These are phyloP conservation scores for Phyllostachys edulis DNA, from an alignment of 176 grass and related monocot species.

Conservation along the genomic window DNA sequence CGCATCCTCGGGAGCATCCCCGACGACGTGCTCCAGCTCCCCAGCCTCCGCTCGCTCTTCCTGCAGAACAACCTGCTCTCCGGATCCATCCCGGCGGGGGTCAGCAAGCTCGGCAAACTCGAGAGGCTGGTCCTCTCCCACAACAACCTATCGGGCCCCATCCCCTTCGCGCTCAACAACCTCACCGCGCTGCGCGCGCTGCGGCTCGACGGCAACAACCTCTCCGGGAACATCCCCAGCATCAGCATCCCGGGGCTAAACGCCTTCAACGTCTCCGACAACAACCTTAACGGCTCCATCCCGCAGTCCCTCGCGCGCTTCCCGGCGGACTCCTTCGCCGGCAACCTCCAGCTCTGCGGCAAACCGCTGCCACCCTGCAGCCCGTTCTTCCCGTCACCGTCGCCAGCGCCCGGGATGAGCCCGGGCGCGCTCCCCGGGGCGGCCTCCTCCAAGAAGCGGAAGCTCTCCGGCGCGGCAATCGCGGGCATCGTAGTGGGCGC, in stretches of 20 bases:
- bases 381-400: constrained; percentile 60
- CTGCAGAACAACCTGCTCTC: constrained; percentile 63
- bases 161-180: constrained; percentile 84
- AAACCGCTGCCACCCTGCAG: constrained; percentile 55
- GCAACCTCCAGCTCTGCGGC: constrained; percentile 72
- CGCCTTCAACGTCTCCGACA: constrained; percentile 75
- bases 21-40: constrained; percentile 48
- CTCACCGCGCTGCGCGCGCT: constrained; percentile 49
- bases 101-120: constrained; percentile 36
- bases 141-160: constrained; percentile 65
- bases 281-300: constrained; percentile 84
- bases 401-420: constrained; percentile 32
- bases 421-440: not conserved
- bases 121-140: constrained; percentile 61
- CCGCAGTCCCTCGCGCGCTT: constrained; percentile 58
- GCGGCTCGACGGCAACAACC: constrained; percentile 52
- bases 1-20: constrained; percentile 59
- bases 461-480: constrained; percentile 68
- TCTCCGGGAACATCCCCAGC: constrained; percentile 74
- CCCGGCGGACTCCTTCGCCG: constrained; percentile 50
- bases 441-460: constrained; percentile 33
- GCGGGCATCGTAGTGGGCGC: constrained; percentile 64
- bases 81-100: constrained; percentile 38
- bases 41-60: constrained; percentile 47
- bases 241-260: constrained; percentile 59